A percentile compares a stretch with the other conserved stretches of the same genome.
These are phyloP conservation scores for Fusarium tanahbumbuense DNA, from an alignment of 2,329 filamentous ascomycete genomes.

Conservation along the genomic window DNA sequence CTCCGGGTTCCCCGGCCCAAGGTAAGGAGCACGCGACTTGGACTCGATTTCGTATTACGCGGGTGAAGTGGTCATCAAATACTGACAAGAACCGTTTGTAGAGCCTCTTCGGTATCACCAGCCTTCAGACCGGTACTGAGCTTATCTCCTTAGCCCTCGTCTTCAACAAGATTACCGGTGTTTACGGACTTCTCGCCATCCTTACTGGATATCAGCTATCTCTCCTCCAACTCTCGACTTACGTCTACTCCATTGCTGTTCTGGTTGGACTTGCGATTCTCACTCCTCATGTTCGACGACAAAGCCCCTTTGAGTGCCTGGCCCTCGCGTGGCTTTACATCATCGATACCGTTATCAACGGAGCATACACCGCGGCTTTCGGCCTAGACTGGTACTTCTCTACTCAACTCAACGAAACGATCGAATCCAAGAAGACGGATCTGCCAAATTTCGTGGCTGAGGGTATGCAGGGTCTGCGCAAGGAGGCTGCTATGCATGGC, in stretches of 20 bases:
- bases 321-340: slow-evolving; percentile 87
- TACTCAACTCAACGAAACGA: slow-evolving; percentile 62
- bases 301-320: slow-evolving; percentile 82
- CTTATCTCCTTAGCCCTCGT: slow-evolving; percentile 85
- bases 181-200: slow-evolving; percentile 90
- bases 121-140: slow-evolving; percentile 86
- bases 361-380: slow-evolving; percentile 83
- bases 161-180: slow-evolving; percentile 91
- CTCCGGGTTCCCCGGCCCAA: slow-evolving; percentile 56
- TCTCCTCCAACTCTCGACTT: slow-evolving; percentile 87
- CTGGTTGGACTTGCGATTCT: slow-evolving; percentile 76
- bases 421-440: slow-evolving; percentile 39
- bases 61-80: slow-evolving; percentile 5
- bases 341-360: slow-evolving; percentile 84
- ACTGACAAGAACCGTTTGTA: slow-evolving; percentile 53
- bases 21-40: slow-evolving; percentile 48
- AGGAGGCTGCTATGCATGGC: slow-evolving; percentile 51
- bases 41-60: slow-evolving; percentile 5
- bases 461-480: slow-evolving; percentile 51
- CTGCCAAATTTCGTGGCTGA: slow-evolving; percentile 48
- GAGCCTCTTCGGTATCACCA: slow-evolving; percentile 88
- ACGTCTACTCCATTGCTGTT: slow-evolving; percentile 83
- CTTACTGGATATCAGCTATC: slow-evolving; percentile 88
- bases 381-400: slow-evolving; percentile 87
- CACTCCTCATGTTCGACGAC: slow-evolving; percentile 81